These are phyloP conservation scores for Pseudogymnoascus verrucosus DNA, from an alignment of 2,329 filamentous ascomycete species.

Conservation along the genomic window DNA sequence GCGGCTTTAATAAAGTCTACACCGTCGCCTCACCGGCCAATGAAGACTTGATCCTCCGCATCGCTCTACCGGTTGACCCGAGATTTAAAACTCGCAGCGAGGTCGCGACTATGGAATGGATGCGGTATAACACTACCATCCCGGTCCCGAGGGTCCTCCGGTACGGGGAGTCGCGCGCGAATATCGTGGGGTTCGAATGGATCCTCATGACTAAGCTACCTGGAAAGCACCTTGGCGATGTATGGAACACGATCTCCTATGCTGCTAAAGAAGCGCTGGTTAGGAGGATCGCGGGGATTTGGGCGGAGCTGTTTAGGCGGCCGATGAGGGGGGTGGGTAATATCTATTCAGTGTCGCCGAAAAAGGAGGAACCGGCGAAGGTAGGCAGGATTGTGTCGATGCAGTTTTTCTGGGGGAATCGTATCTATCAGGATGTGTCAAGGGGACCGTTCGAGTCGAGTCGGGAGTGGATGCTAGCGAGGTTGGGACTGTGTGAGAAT, in stretches of 20 bases:
- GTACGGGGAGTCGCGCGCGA: constrained; percentile 27
- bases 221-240: constrained; percentile 16
- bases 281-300: constrained; percentile 26
- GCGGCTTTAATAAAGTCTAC: constrained; percentile 29
- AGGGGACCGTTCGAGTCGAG: constrained; percentile 33
- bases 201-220: constrained; percentile 30
- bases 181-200: constrained; percentile 35
- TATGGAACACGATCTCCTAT: constrained; percentile 29
- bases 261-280: constrained; percentile 28
- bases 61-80: constrained; percentile 32
- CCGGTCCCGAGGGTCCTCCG: constrained; percentile 30
- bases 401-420: constrained; percentile 29
- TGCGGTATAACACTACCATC: constrained; percentile 26
- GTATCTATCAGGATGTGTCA: constrained; percentile 26
- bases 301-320: constrained; percentile 23
- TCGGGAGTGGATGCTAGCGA: constrained; percentile 31
- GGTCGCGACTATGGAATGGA: constrained; percentile 31
- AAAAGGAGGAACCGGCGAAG: background rate
- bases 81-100: constrained; percentile 32
- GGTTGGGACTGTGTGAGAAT: constrained; percentile 22
- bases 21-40: constrained; percentile 19
- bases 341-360: constrained; percentile 11
- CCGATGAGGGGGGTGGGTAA: constrained; percentile 18
- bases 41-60: constrained; percentile 27
- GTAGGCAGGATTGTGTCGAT: constrained; percentile 26